These are phyloP conservation scores for Thalassiosira exigua DNA, from an alignment of 352 stramenopile genomes.

Conservation along the genomic window DNA sequence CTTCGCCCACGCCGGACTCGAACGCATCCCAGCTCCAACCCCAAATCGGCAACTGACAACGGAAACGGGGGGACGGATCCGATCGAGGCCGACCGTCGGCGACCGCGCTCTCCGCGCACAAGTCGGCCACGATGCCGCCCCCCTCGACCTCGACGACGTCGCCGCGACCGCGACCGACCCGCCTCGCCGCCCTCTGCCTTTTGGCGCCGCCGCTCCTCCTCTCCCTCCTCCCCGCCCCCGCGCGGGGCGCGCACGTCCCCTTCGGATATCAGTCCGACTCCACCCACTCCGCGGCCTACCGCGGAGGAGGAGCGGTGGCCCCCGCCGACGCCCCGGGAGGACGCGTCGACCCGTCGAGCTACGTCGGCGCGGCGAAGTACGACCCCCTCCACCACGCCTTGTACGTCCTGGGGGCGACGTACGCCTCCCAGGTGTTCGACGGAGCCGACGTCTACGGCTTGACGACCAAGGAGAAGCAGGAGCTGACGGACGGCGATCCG, in stretches of 20 bases:
- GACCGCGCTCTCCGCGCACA: too few relatives aligned
- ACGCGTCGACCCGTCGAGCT: slow-evolving; percentile 47
- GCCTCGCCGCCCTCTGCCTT: too few relatives aligned
- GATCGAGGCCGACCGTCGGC: too few relatives aligned
- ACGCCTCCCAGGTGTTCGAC: slow-evolving; percentile 34
- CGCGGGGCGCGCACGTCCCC: slow-evolving; percentile 3
- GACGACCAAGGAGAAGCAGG: slow-evolving; percentile 14
- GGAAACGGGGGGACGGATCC: too few relatives aligned
- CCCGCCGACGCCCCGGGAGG: background rate
- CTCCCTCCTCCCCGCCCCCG: background rate
- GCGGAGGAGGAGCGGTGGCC: background rate
- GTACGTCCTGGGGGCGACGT: slow-evolving; percentile 49
- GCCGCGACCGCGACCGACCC: too few relatives aligned
- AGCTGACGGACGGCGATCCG: slow-evolving; percentile 6
- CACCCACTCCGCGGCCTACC: slow-evolving; percentile 17
- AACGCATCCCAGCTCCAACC: too few relatives aligned
- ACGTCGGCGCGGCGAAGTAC: slow-evolving; percentile 45
- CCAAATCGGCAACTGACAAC: too few relatives aligned
- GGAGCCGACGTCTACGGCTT: slow-evolving; percentile 41
- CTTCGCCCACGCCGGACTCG: too few relatives aligned
- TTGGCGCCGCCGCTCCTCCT: slow-evolving; percentile 2
- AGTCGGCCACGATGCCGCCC: too few relatives aligned
- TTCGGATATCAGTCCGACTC: slow-evolving; percentile 63
- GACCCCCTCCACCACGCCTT: slow-evolving; percentile 55
- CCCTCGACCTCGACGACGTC: too few relatives aligned